Conservation (phyloP, 495 filamentous ascomycete species). For the Entonaema liquescens region DNA sequence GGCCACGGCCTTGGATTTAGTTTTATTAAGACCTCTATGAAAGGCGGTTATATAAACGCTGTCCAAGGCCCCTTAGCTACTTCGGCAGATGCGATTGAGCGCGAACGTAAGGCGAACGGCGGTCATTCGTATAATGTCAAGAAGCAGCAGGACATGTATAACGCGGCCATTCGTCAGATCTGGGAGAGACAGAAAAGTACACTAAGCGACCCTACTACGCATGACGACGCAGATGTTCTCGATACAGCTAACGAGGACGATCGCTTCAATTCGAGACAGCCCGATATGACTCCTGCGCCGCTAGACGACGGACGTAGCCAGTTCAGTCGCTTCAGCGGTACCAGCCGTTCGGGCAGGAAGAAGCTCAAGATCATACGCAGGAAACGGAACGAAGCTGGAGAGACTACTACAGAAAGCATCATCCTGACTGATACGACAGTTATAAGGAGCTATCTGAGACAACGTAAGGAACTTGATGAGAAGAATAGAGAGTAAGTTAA, state of each 20-base stretch:
- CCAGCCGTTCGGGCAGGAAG: slow-evolving; percentile 70
- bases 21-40: slow-evolving; percentile 97
- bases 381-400: slow-evolving; percentile 68
- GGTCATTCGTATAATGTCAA: slow-evolving; percentile 98
- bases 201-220: slow-evolving; percentile 64
- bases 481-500: slow-evolving; percentile 70
- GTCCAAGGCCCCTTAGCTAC: slow-evolving; percentile 89
- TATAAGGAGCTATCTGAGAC: slow-evolving; percentile 69
- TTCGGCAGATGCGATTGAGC: slow-evolving; percentile 70
- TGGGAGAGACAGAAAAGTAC: slow-evolving; percentile 88
- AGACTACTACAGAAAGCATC: slow-evolving; percentile 65
- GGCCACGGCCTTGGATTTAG: slow-evolving; percentile 92
- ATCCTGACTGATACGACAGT: slow-evolving; percentile 77
- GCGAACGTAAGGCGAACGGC: slow-evolving; percentile 85
- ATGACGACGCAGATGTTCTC: slow-evolving; percentile 72
- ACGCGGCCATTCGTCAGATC: slow-evolving; percentile 83
- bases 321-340: slow-evolving; percentile 78
- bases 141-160: slow-evolving; percentile 87
- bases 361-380: slow-evolving; percentile 79
- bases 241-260: slow-evolving; percentile 65
- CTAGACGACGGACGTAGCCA: slow-evolving; percentile 86
- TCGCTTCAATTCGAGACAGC: slow-evolving; percentile 60
- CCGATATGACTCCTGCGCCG: slow-evolving; percentile 50
- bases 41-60: slow-evolving; percentile 92
- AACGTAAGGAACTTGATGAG: slow-evolving; percentile 64